phyloP scores from a whole-genome alignment of 805 yeast genomes.

The Candida patagonica region DNA sequence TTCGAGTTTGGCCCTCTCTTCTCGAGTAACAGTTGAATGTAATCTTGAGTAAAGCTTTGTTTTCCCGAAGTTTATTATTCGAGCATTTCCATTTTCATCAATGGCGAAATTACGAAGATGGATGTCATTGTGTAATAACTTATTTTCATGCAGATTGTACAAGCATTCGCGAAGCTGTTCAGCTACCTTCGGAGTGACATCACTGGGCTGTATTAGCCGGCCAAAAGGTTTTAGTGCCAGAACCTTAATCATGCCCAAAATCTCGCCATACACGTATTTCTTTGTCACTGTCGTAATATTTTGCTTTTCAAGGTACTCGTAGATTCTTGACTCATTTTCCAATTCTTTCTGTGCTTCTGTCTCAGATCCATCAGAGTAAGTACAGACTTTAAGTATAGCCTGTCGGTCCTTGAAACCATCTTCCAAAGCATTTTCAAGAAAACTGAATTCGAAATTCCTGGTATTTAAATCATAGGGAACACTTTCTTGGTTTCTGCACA shows the following conservation, averaged over 20 bases:
- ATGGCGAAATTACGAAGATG: conserved; percentile 15
- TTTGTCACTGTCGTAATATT: conserved; percentile 12
- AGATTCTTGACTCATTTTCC: conserved; percentile 17
- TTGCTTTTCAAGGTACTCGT: conserved; percentile 14
- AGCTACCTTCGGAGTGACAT: conserved; percentile 8
- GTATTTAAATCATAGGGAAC: not conserved
- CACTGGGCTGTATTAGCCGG: conserved; percentile 10
- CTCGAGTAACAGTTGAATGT: conserved; percentile 13
- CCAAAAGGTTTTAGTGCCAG: conserved; percentile 20
- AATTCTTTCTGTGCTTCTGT: conserved; percentile 5
- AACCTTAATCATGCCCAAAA: conserved; percentile 16
- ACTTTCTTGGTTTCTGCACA: not conserved
- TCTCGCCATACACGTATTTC: conserved; percentile 14
- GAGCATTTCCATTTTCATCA: conserved; percentile 11
- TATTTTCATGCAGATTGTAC: conserved; percentile 12
- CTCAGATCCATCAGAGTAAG: conserved; percentile 1
- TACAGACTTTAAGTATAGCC: conserved; percentile 12
- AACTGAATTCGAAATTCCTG: not conserved
- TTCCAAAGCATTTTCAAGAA: not conserved
- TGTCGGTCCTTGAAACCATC: conserved; percentile 2
- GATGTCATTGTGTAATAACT: conserved; percentile 16
- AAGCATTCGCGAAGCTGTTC: conserved; percentile 13
- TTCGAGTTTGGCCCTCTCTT: conserved; percentile 12
- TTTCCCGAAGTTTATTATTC: conserved; percentile 15
- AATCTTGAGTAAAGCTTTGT: conserved; percentile 17